phyloP scores from a whole-genome alignment of 2,329 filamentous ascomycete species.

The Penicillium aurantiogriseum region DNA sequence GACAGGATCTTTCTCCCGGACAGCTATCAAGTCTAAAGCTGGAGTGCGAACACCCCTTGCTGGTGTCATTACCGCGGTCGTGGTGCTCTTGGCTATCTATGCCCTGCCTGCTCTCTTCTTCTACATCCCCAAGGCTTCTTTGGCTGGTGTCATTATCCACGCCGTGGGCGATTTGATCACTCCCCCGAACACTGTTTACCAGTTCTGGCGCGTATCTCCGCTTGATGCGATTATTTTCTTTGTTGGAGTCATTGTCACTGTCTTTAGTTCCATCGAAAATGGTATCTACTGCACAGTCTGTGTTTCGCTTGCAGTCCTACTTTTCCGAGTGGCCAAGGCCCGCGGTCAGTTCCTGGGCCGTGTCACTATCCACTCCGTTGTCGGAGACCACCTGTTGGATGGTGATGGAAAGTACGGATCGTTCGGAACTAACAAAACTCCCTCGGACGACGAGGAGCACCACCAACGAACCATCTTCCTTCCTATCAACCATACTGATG shows the following conservation, averaged over 20 bases:
- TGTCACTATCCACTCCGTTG: constrained; percentile 78
- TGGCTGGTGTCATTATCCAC: constrained; percentile 91
- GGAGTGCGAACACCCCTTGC: constrained; percentile 89
- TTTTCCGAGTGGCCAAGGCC: constrained; percentile 81
- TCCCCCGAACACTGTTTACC: constrained; percentile 84
- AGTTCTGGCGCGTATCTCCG: constrained; percentile 92
- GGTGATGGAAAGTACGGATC: constrained; percentile 62
- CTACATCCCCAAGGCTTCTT: constrained; percentile 79
- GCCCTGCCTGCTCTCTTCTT: constrained; percentile 85
- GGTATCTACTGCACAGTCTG: constrained; percentile 86
- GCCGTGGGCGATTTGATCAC: constrained; percentile 92
- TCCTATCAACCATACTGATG: constrained; percentile 82
- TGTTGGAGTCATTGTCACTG: constrained; percentile 81
- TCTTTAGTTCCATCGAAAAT: constrained; percentile 86
- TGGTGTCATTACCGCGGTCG: constrained; percentile 79
- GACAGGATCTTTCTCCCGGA: constrained; percentile 93
- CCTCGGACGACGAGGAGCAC: constrained; percentile 45
- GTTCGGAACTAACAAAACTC: constrained; percentile 38
- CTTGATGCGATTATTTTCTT: constrained; percentile 92
- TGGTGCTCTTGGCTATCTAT: constrained; percentile 89
- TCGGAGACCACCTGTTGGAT: constrained; percentile 71
- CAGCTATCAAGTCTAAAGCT: constrained; percentile 95
- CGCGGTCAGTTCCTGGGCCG: constrained; percentile 79
- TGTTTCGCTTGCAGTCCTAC: constrained; percentile 71
- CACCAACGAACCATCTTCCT: constrained; percentile 76